A percentile compares a stretch with the other conserved stretches of the same genome.
These are phyloP conservation scores for Sarcodon sp. DNA, from an alignment of 768 basidiomycete genomes.

Conservation along the genomic window DNA sequence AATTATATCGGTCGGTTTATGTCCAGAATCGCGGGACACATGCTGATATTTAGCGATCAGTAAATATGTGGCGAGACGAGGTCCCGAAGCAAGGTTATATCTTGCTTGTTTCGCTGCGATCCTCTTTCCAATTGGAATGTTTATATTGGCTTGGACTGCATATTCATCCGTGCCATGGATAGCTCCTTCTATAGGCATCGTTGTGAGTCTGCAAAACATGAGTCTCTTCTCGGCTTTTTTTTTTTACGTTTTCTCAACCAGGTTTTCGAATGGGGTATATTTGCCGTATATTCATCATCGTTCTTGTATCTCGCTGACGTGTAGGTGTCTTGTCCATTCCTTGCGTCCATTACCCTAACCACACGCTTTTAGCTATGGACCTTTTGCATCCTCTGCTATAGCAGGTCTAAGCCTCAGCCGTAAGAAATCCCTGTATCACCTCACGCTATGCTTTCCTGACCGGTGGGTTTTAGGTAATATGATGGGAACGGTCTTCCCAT, in stretches of 20 bases:
- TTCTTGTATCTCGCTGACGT: slow-evolving; percentile 41
- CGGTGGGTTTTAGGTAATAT: slow-evolving; percentile 18
- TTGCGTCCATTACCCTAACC: not conserved
- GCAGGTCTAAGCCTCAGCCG: slow-evolving; percentile 38
- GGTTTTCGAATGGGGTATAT: slow-evolving; percentile 25
- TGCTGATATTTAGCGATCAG: slow-evolving; percentile 7
- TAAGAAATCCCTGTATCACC: slow-evolving; percentile 9
- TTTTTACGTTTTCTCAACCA: slow-evolving; percentile 4
- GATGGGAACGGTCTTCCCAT: slow-evolving; percentile 30
- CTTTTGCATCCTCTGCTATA: slow-evolving; percentile 40
- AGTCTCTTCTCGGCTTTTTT: not conserved
- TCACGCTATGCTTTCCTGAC: not conserved
- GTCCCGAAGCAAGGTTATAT: slow-evolving; percentile 50
- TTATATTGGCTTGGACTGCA: slow-evolving; percentile 65
- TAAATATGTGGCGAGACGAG: slow-evolving; percentile 14
- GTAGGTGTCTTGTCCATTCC: slow-evolving; percentile 14
- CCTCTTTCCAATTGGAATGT: slow-evolving; percentile 45
- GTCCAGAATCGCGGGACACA: no score
- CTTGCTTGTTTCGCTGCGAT: slow-evolving; percentile 40
- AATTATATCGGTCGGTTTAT: slow-evolving; percentile 14
- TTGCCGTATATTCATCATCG: slow-evolving; percentile 29
- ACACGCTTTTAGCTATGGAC: slow-evolving; percentile 19
- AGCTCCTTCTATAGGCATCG: slow-evolving; percentile 39
- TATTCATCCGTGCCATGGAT: slow-evolving; percentile 47
- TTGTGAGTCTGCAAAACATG: slow-evolving; percentile 6